Percentiles rank a stretch among this genome's conserved stretches.
phyloP scores from a whole-genome alignment of 2,329 filamentous ascomycete genomes.

The Penicillium italicum region DNA sequence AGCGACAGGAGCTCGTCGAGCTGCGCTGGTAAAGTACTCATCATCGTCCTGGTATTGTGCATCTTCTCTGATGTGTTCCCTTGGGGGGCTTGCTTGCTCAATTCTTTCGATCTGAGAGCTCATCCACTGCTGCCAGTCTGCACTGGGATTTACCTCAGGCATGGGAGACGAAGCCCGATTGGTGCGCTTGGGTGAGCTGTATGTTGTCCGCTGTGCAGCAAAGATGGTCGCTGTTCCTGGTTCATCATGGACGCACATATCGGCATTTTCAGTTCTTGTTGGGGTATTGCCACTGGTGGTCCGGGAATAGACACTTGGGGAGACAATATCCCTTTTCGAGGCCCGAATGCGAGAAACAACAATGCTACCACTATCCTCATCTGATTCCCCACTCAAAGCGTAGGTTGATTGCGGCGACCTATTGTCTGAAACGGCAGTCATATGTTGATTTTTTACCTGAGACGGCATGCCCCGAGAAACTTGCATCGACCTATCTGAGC shows the following conservation, averaged over 20 bases:
- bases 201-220: slow-evolving; percentile 28
- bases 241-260: slow-evolving; percentile 17
- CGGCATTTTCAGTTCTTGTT: slow-evolving; percentile 7
- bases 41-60: slow-evolving; percentile 35
- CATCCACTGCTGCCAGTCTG: slow-evolving; percentile 41
- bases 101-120: slow-evolving; percentile 35
- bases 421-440: background rate
- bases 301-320: slow-evolving; percentile 45
- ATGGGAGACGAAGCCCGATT: background rate
- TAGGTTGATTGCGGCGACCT: background rate
- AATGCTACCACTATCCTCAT: slow-evolving; percentile 23
- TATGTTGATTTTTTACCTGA: slow-evolving; percentile 1
- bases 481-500: slow-evolving; percentile 2
- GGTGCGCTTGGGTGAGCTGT: slow-evolving; percentile 30
- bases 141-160: slow-evolving; percentile 22
- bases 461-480: background rate
- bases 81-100: slow-evolving; percentile 23
- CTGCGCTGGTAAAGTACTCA: slow-evolving; percentile 13
- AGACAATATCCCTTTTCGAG: slow-evolving; percentile 20
- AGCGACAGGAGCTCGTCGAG: slow-evolving; percentile 5
- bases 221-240: slow-evolving; percentile 40
- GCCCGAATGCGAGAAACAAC: slow-evolving; percentile 11
- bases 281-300: slow-evolving; percentile 37
- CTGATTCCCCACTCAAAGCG: slow-evolving; percentile 8
- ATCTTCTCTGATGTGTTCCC: slow-evolving; percentile 39